Evolutionary conservation across 1,284 basidiomycete species (phyloP).

Genomic region (Ustilago nuda): DNA sequence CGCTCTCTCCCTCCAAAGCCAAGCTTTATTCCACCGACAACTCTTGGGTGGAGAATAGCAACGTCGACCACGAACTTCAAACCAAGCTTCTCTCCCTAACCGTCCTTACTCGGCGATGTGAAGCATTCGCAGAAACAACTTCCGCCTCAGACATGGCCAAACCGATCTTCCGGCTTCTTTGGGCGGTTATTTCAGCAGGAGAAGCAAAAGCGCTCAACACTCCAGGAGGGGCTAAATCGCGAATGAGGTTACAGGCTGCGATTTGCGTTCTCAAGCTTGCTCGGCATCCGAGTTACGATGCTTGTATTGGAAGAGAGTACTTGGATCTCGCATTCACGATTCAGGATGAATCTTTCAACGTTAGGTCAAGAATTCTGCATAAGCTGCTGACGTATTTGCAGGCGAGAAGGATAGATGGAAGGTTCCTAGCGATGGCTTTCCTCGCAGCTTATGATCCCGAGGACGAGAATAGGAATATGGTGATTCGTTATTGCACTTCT

Average conservation of each 20-base stretch:
- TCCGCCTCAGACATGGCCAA: constrained; percentile 48
- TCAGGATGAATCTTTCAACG: constrained; percentile 88
- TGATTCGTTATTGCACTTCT: constrained; percentile 41
- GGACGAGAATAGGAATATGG: constrained; percentile 64
- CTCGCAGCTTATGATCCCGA: constrained; percentile 93
- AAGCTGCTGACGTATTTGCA: constrained; percentile 79
- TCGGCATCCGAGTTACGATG: constrained; percentile 76
- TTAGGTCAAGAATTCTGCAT: constrained; percentile 81
- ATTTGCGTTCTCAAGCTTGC: constrained; percentile 84
- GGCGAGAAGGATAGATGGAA: constrained; percentile 76
- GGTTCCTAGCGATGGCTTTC: constrained; percentile 87
- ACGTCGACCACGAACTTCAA: constrained; percentile 39
- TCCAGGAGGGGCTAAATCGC: constrained; percentile 57
- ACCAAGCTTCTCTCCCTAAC: constrained; percentile 50
- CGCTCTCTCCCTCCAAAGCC: constrained; percentile 29
- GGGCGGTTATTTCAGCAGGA: constrained; percentile 47
- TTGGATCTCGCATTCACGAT: constrained; percentile 79
- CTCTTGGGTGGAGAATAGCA: constrained; percentile 57
- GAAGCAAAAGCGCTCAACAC: constrained; percentile 54
- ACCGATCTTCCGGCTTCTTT: constrained; percentile 59
- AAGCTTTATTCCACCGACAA: constrained; percentile 34
- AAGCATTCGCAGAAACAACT: constrained; percentile 45
- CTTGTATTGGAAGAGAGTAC: constrained; percentile 76
- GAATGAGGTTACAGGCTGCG: constrained; percentile 82
- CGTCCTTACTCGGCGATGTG: constrained; percentile 57